A percentile compares a stretch with the other conserved stretches of the same genome.
Conservation (phyloP, 192 early-diverging fungal genomes). For the Entomortierella lignicola region DNA sequence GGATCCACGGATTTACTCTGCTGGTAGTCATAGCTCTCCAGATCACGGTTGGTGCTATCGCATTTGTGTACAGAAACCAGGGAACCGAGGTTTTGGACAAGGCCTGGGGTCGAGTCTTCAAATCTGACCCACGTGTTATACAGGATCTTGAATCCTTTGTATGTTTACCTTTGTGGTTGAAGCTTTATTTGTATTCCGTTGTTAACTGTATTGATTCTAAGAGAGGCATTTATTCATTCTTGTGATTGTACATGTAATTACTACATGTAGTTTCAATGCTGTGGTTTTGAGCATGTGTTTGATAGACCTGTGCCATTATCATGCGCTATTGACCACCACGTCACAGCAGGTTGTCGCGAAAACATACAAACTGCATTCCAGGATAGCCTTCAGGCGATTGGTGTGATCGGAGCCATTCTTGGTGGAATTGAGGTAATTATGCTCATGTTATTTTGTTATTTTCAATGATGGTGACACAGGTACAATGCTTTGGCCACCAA, state of each 20-base stretch:
- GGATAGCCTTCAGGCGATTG: conserved; percentile 52
- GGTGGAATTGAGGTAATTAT: conserved; percentile 50
- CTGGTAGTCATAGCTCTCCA: conserved; percentile 48
- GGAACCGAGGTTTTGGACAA: conserved; percentile 40
- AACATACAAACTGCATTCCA: conserved; percentile 51
- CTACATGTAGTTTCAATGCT: conserved; percentile 54
- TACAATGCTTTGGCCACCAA: background rate
- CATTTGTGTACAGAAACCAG: conserved; percentile 49
- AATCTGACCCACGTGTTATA: conserved; percentile 45
- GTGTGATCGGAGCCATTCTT: conserved; percentile 51
- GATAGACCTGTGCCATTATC: conserved; percentile 47
- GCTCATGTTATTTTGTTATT: background rate
- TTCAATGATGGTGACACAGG: too few relatives aligned
- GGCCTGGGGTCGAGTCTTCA: conserved; percentile 50
- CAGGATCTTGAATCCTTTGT: conserved; percentile 50
- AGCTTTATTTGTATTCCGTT: too few relatives aligned
- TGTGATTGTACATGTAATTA: background rate
- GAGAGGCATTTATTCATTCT: too few relatives aligned
- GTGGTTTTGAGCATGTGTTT: conserved; percentile 51
- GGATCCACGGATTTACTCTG: conserved; percentile 35
- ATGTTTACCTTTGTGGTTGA: background rate
- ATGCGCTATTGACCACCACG: conserved; percentile 37
- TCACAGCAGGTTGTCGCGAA: conserved; percentile 46
- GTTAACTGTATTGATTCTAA: too few relatives aligned
- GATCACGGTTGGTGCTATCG: conserved; percentile 46